These are phyloP conservation scores for Papiliotrema fonsecae DNA, from an alignment of 1,284 basidiomycete species.

Conservation along the genomic window DNA sequence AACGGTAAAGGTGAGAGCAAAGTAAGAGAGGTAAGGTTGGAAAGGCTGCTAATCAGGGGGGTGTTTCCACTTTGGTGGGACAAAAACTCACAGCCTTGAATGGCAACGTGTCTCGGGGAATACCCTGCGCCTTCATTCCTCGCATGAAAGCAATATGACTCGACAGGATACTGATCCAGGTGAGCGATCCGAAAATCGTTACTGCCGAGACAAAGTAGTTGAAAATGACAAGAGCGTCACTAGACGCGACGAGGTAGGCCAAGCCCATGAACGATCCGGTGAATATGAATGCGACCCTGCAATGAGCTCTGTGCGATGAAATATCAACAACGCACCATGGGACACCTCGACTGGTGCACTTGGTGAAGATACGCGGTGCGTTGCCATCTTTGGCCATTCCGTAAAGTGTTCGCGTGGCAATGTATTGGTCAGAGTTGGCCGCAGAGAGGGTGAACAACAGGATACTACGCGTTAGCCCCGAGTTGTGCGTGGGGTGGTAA, in stretches of 20 bases:
- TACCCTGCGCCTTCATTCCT: slow-evolving; percentile 44
- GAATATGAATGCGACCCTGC: slow-evolving; percentile 36
- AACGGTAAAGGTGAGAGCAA: slow-evolving; percentile 60
- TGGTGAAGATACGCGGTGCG: slow-evolving; percentile 53
- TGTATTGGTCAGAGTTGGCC: slow-evolving; percentile 53
- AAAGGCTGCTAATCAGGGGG: slow-evolving; percentile 26
- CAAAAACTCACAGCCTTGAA: slow-evolving; percentile 54
- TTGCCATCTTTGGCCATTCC: slow-evolving; percentile 55
- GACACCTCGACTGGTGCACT: slow-evolving; percentile 46
- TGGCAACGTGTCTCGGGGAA: slow-evolving; percentile 20
- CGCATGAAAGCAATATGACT: slow-evolving; percentile 69
- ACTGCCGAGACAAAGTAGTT: slow-evolving; percentile 66
- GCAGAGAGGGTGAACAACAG: slow-evolving; percentile 48
- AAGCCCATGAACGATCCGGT: slow-evolving; percentile 43
- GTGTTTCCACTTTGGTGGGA: slow-evolving; percentile 18
- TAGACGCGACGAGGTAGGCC: slow-evolving; percentile 33
- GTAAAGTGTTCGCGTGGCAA: slow-evolving; percentile 53
- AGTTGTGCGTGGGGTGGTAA: background rate
- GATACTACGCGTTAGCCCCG: slow-evolving; percentile 11
- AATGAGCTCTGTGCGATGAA: background rate
- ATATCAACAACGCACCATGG: slow-evolving; percentile 39
- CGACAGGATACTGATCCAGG: slow-evolving; percentile 59
- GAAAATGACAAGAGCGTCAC: slow-evolving; percentile 53
- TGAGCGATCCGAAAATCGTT: slow-evolving; percentile 64
- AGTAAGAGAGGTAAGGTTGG: slow-evolving; percentile 35